These are phyloP conservation scores for Fusarium avenaceum DNA, from an alignment of 2,329 filamentous ascomycete species.

Conservation along the genomic window DNA sequence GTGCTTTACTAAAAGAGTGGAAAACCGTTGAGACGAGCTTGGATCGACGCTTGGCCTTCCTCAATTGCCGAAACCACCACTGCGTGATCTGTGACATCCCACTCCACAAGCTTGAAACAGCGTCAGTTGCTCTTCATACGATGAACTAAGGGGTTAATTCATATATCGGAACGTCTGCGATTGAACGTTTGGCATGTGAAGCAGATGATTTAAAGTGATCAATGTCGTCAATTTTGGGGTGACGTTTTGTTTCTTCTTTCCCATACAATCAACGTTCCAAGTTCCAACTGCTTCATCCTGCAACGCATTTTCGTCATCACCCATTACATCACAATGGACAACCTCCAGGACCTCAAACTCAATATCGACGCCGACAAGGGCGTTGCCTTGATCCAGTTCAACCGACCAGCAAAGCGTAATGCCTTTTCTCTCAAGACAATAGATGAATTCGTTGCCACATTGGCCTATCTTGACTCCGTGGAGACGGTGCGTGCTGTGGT, in stretches of 20 bases:
- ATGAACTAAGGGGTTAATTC: background rate
- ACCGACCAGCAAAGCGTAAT: slow-evolving; percentile 38
- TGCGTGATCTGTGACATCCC: slow-evolving; percentile 10
- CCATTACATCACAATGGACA: slow-evolving; percentile 18
- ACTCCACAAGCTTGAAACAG: slow-evolving; percentile 23
- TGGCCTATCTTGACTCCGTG: slow-evolving; percentile 27
- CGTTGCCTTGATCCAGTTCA: slow-evolving; percentile 35
- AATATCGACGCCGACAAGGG: slow-evolving; percentile 3
- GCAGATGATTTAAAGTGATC: background rate
- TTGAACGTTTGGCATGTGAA: background rate
- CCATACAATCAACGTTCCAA: background rate
- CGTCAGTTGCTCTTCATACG: background rate
- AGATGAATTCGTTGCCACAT: slow-evolving; percentile 22
- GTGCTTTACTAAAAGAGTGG: slow-evolving; percentile 9
- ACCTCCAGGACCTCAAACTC: slow-evolving; percentile 30
- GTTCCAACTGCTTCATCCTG: background rate
- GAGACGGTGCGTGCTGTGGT: slow-evolving; percentile 22
- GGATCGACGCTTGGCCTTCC: slow-evolving; percentile 17
- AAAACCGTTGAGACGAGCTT: slow-evolving; percentile 3
- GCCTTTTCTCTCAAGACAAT: slow-evolving; percentile 38
- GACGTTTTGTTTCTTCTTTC: slow-evolving; percentile 2
- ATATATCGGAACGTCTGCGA: background rate
- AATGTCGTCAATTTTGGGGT: background rate
- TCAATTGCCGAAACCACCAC: slow-evolving; percentile 26
- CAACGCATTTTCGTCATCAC: background rate